These are phyloP conservation scores for Boletus patriciae DNA, from an alignment of 768 basidiomycete genomes.

Conservation along the genomic window DNA sequence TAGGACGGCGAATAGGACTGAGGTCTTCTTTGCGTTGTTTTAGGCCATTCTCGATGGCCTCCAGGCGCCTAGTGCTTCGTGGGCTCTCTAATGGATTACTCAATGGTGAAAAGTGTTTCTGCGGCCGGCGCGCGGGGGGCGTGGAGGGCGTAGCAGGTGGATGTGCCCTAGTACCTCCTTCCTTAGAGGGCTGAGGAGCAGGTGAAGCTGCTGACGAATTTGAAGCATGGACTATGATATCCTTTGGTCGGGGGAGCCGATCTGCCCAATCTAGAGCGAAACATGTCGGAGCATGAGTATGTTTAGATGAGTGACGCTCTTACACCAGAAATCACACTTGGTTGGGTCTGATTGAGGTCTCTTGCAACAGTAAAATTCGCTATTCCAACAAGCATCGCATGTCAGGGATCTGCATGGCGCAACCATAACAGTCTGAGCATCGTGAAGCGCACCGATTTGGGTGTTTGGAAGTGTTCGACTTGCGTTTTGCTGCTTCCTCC, in stretches of 20 bases:
- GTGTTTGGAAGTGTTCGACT: slow-evolving; percentile 35
- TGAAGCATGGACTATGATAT: neutral
- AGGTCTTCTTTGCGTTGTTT: slow-evolving; percentile 14
- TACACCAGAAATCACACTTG: slow-evolving; percentile 43
- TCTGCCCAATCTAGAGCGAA: slow-evolving; percentile 36
- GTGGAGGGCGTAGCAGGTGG: neutral
- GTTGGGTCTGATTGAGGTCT: slow-evolving; percentile 11
- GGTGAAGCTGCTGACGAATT: neutral
- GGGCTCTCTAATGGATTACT: slow-evolving; percentile 4
- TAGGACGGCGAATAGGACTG: slow-evolving; percentile 7
- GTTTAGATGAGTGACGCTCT: neutral
- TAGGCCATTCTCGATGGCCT: slow-evolving; percentile 20
- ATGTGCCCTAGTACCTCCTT: neutral
- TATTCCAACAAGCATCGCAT: slow-evolving; percentile 8
- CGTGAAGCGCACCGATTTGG: slow-evolving; percentile 38
- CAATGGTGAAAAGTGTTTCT: neutral
- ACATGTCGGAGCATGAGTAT: neutral
- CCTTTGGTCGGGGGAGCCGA: slow-evolving; percentile 12
- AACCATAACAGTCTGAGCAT: neutral
- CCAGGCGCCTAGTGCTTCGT: slow-evolving; percentile 10
- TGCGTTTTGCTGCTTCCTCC: slow-evolving; percentile 32
- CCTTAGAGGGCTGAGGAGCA: neutral
- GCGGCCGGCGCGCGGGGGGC: neutral
- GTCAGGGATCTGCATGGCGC: slow-evolving; percentile 3
- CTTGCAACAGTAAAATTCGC: slow-evolving; percentile 44